Conservation (phyloP, 2,329 filamentous ascomycete species). For the Elsinoe australis region DNA sequence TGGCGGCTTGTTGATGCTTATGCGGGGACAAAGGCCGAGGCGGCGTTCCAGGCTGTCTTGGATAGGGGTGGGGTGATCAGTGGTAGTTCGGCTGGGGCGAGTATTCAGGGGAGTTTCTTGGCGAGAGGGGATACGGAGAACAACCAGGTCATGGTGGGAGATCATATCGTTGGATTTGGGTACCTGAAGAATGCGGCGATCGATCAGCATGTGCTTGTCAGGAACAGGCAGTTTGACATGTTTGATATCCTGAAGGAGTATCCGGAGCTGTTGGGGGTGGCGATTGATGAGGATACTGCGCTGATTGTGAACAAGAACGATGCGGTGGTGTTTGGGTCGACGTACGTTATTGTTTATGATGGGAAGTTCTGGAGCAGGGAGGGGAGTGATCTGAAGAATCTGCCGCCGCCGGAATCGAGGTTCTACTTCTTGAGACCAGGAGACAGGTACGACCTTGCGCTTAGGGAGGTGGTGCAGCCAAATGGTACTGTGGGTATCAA, state of each 20-base stretch:
- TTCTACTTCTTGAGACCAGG: slow-evolving; percentile 23
- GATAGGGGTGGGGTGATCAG: slow-evolving; percentile 23
- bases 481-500: slow-evolving; percentile 2
- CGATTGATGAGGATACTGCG: slow-evolving; percentile 23
- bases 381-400: slow-evolving; percentile 20
- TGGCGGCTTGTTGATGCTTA: slow-evolving; percentile 24
- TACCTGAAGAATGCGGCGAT: slow-evolving; percentile 23
- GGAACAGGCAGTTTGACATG: slow-evolving; percentile 23
- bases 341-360: slow-evolving; percentile 23
- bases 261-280: slow-evolving; percentile 22
- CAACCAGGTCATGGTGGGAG: slow-evolving; percentile 23
- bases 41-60: slow-evolving; percentile 21
- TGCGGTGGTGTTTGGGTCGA: slow-evolving; percentile 21
- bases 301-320: slow-evolving; percentile 22
- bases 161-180: slow-evolving; percentile 23
- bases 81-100: slow-evolving; percentile 22
- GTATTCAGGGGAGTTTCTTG: slow-evolving; percentile 23
- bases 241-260: slow-evolving; percentile 21
- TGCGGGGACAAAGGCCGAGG: slow-evolving; percentile 22
- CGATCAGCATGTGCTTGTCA: slow-evolving; percentile 23
- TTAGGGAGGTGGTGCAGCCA: slow-evolving; percentile 18
- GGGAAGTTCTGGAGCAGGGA: slow-evolving; percentile 22
- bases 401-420: slow-evolving; percentile 19
- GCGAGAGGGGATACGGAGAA: slow-evolving; percentile 23
- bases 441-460: slow-evolving; percentile 22